Base-by-base conservation (phyloP, 768 basidiomycete genomes). In the Kwoniella newhampshirensis region DNA sequence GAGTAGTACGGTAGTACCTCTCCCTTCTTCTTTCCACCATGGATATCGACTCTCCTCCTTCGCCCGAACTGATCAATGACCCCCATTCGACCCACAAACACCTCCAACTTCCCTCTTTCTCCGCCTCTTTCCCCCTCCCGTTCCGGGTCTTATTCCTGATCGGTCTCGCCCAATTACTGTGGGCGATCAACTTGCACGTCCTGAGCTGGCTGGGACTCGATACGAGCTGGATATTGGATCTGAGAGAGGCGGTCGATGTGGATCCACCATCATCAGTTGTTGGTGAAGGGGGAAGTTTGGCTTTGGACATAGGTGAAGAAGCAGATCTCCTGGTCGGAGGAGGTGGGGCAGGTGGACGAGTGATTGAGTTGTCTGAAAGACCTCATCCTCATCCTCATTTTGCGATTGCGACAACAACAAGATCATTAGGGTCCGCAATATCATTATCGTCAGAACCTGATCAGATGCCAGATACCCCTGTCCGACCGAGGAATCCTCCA, bases 121-220 rank as follows among this genome's bases (percentile, higher is more conserved):
- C 70, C 3, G 60, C 73, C 6, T 64, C 73, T 17, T 80, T 94
- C 72, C 94, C 96, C 11, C 82, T 99, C 0, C 94, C 96, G 0
- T 97, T 91, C 74, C 88, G 96, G 60, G 89, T 91, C 23, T 82
- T 96, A 56, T 82, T 84, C 63, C 81, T 96, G 56, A 80, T 84
- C 51, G 87, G 88, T 18, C 66, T 89, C 30, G 92, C 90, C 11
- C 83, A 92, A 53, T 79, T 94, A 3, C 86, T 86, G 60, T 99
- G 94, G 92, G 91, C 91, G 0, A 85, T 86, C 30, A 99, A 98
- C 76, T 78, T 98, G 6, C 93, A 98, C 75, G 83, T 88, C 46
- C 84, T 98, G 43, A 80, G 86, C 62, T 63, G 81, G 11, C 79
- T 87, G 15, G 86, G 87, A 20, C 77, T 98, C 37, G 91, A 99